Percentiles rank a stretch among this genome's conserved stretches.
Conservation (phyloP, 306 rosid species). For the Mucuna pruriens region DNA sequence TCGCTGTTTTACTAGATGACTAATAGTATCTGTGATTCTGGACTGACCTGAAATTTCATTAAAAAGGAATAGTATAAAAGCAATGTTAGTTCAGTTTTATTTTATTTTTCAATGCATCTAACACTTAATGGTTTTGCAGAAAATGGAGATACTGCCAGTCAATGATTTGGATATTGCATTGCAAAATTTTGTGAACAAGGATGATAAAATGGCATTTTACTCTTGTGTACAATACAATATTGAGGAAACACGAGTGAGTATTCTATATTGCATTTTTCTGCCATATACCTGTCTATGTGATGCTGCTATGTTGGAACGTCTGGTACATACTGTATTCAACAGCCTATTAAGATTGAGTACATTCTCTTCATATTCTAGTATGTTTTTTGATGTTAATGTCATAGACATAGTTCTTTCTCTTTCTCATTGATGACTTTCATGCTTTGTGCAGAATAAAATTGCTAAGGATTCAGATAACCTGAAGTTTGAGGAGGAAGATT, state of each 20-base stretch:
- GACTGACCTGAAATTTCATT: conserved; percentile 24
- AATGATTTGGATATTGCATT: conserved; percentile 93
- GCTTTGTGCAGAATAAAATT: conserved; percentile 69
- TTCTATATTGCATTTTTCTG: conserved; percentile 29
- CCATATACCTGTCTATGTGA: conserved; percentile 7
- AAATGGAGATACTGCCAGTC: conserved; percentile 99
- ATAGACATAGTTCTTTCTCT: conserved; percentile 16
- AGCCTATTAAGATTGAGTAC: conserved; percentile 7
- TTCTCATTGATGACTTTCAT: conserved; percentile 39
- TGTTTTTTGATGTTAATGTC: conserved; percentile 1
- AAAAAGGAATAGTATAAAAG: conserved; percentile 28
- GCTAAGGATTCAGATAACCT: conserved; percentile 64
- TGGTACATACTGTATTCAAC: conserved; percentile 16
- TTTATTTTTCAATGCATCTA: conserved; percentile 31
- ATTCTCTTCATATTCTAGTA: conserved; percentile 29
- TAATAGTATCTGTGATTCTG: conserved; percentile 12
- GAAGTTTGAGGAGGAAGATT: conserved; percentile 81
- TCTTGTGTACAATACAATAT: conserved; percentile 75
- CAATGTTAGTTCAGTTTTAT: background rate
- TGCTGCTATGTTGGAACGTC: conserved; percentile 22
- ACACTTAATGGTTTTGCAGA: conserved; percentile 56
- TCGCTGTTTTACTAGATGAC: background rate
- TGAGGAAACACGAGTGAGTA: conserved; percentile 90
- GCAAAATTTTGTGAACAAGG: conserved; percentile 90
- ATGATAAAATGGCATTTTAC: conserved; percentile 92